These are phyloP conservation scores for Claviceps pazoutovae DNA, from an alignment of 2,329 filamentous ascomycete species.

Conservation along the genomic window DNA sequence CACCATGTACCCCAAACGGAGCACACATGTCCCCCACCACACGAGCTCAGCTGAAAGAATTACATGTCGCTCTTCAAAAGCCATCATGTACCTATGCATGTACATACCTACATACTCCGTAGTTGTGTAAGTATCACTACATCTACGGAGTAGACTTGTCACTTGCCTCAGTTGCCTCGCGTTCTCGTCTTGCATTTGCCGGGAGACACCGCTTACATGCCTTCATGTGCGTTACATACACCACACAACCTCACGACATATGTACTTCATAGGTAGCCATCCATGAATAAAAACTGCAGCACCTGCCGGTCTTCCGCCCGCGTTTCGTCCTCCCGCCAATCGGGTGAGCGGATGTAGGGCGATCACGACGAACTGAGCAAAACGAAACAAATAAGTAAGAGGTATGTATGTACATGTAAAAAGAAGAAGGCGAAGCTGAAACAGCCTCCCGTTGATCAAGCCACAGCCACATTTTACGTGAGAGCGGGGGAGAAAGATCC, in stretches of 20 bases:
- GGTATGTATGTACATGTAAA: background rate
- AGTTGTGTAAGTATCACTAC: no score
- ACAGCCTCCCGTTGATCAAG: background rate
- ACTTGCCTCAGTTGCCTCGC: no score
- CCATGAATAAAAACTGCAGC: background rate
- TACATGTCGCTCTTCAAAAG: conserved; percentile 2
- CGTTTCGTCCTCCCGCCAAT: background rate
- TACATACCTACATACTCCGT: no score
- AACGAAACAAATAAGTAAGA: background rate
- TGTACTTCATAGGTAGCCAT: no score
- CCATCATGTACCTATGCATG: background rate
- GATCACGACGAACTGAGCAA: background rate
- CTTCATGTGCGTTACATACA: no score
- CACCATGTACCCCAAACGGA: background rate
- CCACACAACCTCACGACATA: no score
- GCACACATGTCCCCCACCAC: conserved; percentile 1
- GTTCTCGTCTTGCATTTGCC: no score
- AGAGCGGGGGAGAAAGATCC: no score
- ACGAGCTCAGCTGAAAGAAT: conserved; percentile 1
- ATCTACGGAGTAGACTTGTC: no score
- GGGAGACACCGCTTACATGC: no score
- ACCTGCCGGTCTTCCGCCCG: background rate
- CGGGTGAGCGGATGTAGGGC: background rate
- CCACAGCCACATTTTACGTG: no score
- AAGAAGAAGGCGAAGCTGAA: background rate